Evolutionary conservation across 306 rosid species (phyloP), one percentile per base, ranked within the genome.

Genomic region (Rosa multiflora): DNA sequence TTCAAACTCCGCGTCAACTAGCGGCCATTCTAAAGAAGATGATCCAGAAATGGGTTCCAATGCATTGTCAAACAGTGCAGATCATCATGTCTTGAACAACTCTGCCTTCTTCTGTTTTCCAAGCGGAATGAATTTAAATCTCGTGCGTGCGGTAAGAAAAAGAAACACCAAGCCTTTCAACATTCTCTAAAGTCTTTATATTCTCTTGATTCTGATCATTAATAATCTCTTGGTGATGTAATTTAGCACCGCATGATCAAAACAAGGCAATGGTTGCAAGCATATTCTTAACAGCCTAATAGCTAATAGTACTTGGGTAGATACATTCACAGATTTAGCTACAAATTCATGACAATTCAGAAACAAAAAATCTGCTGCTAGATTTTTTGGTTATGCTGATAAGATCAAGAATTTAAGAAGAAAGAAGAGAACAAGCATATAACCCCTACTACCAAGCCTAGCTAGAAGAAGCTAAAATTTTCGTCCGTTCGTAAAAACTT

Each of bases 61-160:
- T 61, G 10, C 78, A 66, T 49, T 83, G 78, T 75, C 88, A 18
- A 75, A 80, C 53, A 71, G 73, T 63, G 67, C 40, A 48, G 67
- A 74, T 66, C 70, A 66, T 35, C 70, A 66, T 78, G 72, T 78
- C 80, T 72, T 77, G 70, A 83, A 44, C 5, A 83, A 72, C 42
- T 83, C 82, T 48, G 4, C 64, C 40, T 77, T 76, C 35, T 61
- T 75, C 13, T 77, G 76, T 72, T 81, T 71, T 11, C 70, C 75
- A 15, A 21, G 37, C 55, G 82, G 71, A 80, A 69, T 87, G 40
- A 77, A 87, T 80, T 73, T 51, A 4, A 88, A 88, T 62, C 86
- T 40, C 8, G 87, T 58, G 58, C 91, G 94, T 14, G 85, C 81
- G 91, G 97, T 90, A 80, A 87, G 84, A 76, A 39, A 44, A 6